Base-by-base conservation (phyloP, 495 filamentous ascomycete genomes). In the Patellaria atrata region DNA sequence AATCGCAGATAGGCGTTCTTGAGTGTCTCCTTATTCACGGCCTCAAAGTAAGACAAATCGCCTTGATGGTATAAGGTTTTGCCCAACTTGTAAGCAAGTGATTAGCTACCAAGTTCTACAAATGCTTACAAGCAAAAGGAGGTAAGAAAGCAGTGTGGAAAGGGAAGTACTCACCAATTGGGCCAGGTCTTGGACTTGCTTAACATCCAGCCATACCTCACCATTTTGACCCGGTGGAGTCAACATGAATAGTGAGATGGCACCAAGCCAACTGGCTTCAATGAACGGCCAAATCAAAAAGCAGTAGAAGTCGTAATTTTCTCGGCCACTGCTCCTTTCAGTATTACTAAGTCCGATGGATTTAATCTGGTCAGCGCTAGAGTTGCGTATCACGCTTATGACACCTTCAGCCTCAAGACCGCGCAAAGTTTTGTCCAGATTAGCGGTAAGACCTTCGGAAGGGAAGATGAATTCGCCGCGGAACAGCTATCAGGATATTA, bases 261-360 rank as follows among this genome's bases (percentile, higher is more conserved):
- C 77, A 5, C 82, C 85, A 10, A 96, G 71, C 89, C 89, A 97
- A 29, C 64, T 73, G 0, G 83, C 77, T 52, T 97, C 89, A 37
- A 94, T 84, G 47, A 96, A 96, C 0, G 89, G 89, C 89, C 89
- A 96, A 42, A 96, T 83, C 14, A 96, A 57, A 65, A 94, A 96
- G 56, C 85, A 94, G 58, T 97, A 94, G 56, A 96, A 97, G 48
- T 96, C 89, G 51, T 77, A 96, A 48, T 94, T 94, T 51, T 96
- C 87, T 15, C 87, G 63, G 2, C 87, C 89, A 22, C 67, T 72
- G 2, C 64, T 60, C 14, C 86, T 67, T 55, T 97, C 87, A 1
- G 64, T 52, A 11, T 78, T 71, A 5, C 76, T 73, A n/a, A 96
- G 62, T 11, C 79, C 81, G 8, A 93, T 59, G 26, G 62, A 76